Percentiles rank a stretch among this genome's conserved stretches.
Evolutionary conservation across 164 flowering plant species (phyloP).

Genomic region (Euptelea pleiosperma): DNA sequence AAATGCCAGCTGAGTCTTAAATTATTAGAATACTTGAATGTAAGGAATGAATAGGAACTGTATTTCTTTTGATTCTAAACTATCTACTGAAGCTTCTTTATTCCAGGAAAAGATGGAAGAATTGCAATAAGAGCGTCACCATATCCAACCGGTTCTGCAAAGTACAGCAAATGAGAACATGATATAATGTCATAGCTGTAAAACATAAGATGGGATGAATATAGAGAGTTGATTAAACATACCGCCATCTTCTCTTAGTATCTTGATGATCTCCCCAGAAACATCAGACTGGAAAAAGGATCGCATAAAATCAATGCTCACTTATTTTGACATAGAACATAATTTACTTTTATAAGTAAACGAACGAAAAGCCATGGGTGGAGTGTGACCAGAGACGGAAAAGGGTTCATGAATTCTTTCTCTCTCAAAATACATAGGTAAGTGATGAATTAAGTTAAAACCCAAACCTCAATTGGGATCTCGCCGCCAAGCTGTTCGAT

Average conservation of each 20-base stretch:
- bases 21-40: not conserved
- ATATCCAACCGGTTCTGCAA: constrained; percentile 79
- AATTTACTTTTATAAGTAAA: not conserved
- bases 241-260: constrained; percentile 79
- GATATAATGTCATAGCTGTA: not conserved
- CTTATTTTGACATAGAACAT: not conserved
- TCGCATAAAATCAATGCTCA: not conserved
- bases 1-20: not conserved
- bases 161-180: constrained; percentile 10
- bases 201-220: not conserved
- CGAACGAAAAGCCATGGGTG: not conserved
- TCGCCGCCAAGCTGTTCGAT: constrained; percentile 76
- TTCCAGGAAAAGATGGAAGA: constrained; percentile 84
- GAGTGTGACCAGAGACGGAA: not conserved
- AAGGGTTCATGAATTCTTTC: not conserved
- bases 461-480: constrained; percentile 61
- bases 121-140: constrained; percentile 74
- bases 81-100: constrained; percentile 64
- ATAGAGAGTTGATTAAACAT: constrained; percentile 18
- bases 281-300: constrained; percentile 48
- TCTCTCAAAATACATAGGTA: not conserved
- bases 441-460: constrained; percentile 4
- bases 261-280: constrained; percentile 69
- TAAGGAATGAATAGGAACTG: not conserved
- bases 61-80: not conserved